Base-by-base conservation (phyloP, 2,329 filamentous ascomycete species). In the Aspergillaceae sp. region DNA sequence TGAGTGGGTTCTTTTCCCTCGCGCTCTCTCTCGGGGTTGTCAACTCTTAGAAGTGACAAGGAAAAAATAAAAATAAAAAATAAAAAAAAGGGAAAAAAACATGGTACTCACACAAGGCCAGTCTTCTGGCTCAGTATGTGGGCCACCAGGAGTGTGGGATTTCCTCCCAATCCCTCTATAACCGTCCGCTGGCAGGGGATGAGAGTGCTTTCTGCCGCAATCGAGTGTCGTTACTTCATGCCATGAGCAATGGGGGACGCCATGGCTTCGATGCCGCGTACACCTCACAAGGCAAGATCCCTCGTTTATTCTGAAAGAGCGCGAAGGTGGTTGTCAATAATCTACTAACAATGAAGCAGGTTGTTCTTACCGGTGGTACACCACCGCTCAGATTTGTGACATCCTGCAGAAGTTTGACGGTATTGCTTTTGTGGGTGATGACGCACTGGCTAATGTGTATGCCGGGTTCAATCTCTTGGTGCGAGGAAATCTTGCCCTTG, bases 381-480 rank as follows among this genome's bases (percentile, higher is more conserved):
- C 63, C 5, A 59, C 62, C 3, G 46, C 56, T 6, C 68, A 73
- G 46, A 67, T 71, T 38, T 73, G 71, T 52, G 67, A 69, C 55
- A 70, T 72, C 19, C 59, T 73, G 28, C 62, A 66, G 44, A 64
- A 68, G 35, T 72, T 73, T 48, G 66, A 69, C 41, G 57, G 59
- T 11, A 48, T 73, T 4, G 50, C 66, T 11, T 73, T 74, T 46
- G 50, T 72, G 38, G 70, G 70, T 27, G 70, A 74, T 46, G 57
- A 65, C 37, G 56, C 63, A 29, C 56, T 70, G 10, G 59, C 62
- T 43, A 58, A 64, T 34, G 60, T 71, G 40, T 73, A 74, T 52
- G 62, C 64, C n/a, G 69, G 65, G 28, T 64, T 74, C 50, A 73
- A 72, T 51, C 65, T 72, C 40, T 61, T 74, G 6, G 56, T 73